Conservation (phyloP, 352 stramenopile species). For the Phytophthora pisi region DNA sequence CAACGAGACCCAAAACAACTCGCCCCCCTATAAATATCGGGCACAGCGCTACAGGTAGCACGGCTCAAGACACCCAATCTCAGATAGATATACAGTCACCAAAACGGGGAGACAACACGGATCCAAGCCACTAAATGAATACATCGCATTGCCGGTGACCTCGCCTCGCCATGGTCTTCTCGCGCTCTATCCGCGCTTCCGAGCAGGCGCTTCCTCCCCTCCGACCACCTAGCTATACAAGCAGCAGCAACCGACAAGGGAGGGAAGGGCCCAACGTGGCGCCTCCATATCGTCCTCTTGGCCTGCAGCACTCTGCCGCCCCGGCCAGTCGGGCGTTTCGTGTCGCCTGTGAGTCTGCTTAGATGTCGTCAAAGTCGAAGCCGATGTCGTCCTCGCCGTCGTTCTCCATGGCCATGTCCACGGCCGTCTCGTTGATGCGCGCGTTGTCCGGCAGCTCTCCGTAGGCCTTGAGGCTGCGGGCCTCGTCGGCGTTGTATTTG, state of each 20-base stretch:
- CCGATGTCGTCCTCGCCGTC: conserved; percentile 89
- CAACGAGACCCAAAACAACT: conserved; percentile 10
- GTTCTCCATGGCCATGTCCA: conserved; percentile 85
- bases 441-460: conserved; percentile 98
- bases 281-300: not conserved
- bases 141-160: conserved; percentile 35
- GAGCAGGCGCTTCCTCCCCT: conserved; percentile 15
- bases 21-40: conserved; percentile 3
- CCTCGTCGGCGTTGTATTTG: conserved; percentile 98
- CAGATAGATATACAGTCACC: not conserved
- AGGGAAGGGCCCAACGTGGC: not conserved
- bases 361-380: conserved; percentile 93
- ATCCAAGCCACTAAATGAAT: conserved; percentile 39
- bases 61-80: not conserved
- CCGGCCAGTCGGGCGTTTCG: not conserved
- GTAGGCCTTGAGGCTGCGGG: conserved; percentile 99
- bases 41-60: not conserved
- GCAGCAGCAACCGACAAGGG: conserved; percentile 17
- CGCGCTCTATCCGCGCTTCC: conserved; percentile 20
- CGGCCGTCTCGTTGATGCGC: conserved; percentile 88
- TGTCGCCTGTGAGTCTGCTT: conserved; percentile 32
- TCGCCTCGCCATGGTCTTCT: conserved; percentile 13
- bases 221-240: conserved; percentile 28
- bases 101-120: conserved; percentile 2
- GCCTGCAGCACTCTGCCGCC: not conserved